A percentile compares a stretch with the other conserved stretches of the same genome.
Conservation (phyloP, 1,284 basidiomycete species). For the Stereum hirsutum region DNA sequence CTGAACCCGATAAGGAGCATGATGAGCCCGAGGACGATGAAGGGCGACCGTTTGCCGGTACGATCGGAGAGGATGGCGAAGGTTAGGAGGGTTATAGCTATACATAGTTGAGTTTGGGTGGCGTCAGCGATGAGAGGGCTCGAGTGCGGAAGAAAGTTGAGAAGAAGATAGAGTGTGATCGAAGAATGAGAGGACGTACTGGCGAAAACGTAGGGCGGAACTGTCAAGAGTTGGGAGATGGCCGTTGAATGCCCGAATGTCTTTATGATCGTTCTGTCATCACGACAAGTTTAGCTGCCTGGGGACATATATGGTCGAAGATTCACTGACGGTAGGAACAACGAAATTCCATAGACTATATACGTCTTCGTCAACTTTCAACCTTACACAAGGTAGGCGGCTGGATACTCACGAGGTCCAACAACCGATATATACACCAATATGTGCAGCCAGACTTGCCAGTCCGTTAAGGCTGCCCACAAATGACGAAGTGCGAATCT, state of each 20-base stretch:
- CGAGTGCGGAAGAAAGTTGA: not conserved
- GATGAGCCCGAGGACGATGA: constrained; percentile 44
- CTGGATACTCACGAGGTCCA: constrained; percentile 32
- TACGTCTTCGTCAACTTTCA: not conserved
- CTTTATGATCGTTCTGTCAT: constrained; percentile 50
- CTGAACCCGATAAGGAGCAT: constrained; percentile 51
- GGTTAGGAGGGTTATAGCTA: constrained; percentile 41
- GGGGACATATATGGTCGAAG: not conserved
- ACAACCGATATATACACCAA: constrained; percentile 52
- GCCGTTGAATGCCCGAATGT: constrained; percentile 50
- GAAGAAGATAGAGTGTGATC: not conserved
- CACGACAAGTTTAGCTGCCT: not conserved
- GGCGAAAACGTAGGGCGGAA: constrained; percentile 59
- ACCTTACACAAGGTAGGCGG: not conserved
- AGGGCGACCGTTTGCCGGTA: constrained; percentile 45
- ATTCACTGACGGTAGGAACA: constrained; percentile 54
- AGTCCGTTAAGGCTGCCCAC: constrained; percentile 44
- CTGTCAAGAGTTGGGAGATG: constrained; percentile 57
- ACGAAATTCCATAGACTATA: constrained; percentile 45
- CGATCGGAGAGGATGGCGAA: constrained; percentile 56
- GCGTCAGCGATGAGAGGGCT: not conserved
- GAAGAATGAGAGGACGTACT: constrained; percentile 27
- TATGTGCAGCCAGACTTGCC: constrained; percentile 60
- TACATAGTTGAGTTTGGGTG: not conserved
- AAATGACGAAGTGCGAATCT: constrained; percentile 45